phyloP scores from a whole-genome alignment of 345 rosid genomes.

The Microcos paniculata region DNA sequence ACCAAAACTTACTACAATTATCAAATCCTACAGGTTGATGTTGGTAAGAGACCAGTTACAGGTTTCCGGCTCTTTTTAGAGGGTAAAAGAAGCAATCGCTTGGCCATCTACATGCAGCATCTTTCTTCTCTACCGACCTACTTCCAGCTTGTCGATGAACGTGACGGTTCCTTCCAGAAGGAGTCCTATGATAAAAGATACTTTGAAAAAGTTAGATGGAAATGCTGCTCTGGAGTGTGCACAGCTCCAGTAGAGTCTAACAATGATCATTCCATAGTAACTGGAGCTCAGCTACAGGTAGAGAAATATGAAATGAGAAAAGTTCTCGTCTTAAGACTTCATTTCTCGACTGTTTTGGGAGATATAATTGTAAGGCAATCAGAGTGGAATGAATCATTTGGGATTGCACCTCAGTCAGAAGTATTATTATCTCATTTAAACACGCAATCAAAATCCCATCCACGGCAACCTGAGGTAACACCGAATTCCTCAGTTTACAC shows the following conservation, averaged over 20 bases:
- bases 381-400: constrained; percentile 89
- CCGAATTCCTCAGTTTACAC: constrained; percentile 95
- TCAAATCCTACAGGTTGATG: constrained; percentile 63
- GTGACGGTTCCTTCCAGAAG: constrained; percentile 35
- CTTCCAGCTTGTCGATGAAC: constrained; percentile 71
- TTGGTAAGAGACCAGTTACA: constrained; percentile 86
- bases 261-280: constrained; percentile 72
- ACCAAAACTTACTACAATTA: neutral
- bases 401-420: constrained; percentile 74
- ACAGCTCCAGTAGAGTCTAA: constrained; percentile 82
- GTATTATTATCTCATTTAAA: constrained; percentile 72
- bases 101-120: constrained; percentile 88
- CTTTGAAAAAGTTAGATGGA: constrained; percentile 87
- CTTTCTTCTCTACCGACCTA: constrained; percentile 88
- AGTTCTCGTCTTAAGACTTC: constrained; percentile 71
- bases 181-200: constrained; percentile 60
- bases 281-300: constrained; percentile 82
- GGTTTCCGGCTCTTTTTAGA: constrained; percentile 92
- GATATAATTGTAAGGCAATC: constrained; percentile 50
- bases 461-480: constrained; percentile 74
- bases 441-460: constrained; percentile 55
- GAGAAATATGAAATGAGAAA: constrained; percentile 77
- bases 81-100: constrained; percentile 77
- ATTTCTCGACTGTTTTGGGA: constrained; percentile 68
- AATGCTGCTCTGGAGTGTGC: constrained; percentile 84